These are phyloP conservation scores for Austroboletus niveus DNA, from an alignment of 1,284 basidiomycete species.

Conservation along the genomic window DNA sequence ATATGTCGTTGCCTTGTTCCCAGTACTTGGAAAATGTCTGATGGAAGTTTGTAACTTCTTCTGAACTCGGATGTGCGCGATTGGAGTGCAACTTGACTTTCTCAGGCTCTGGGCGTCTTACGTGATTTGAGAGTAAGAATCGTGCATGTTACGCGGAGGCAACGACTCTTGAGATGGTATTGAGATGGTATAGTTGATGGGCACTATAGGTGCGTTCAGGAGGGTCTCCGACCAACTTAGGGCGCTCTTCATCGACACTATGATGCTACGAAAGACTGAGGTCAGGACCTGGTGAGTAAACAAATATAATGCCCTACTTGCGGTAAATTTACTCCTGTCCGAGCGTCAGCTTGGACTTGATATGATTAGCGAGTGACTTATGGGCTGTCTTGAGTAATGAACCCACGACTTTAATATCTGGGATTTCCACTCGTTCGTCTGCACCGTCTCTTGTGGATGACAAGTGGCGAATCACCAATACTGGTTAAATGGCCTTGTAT, in stretches of 20 bases:
- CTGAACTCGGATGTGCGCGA: constrained; percentile 66
- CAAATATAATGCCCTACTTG: constrained; percentile 37
- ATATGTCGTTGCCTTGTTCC: constrained; percentile 35
- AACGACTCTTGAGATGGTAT: constrained; percentile 26
- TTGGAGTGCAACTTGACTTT: constrained; percentile 46
- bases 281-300: not conserved
- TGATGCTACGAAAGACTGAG: constrained; percentile 37
- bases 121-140: constrained; percentile 62
- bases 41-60: constrained; percentile 68
- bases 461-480: not conserved
- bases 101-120: constrained; percentile 53
- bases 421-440: constrained; percentile 41
- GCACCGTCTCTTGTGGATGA: constrained; percentile 4
- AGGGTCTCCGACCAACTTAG: constrained; percentile 58
- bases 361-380: constrained; percentile 37
- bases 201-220: constrained; percentile 32
- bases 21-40: constrained; percentile 60
- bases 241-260: constrained; percentile 48
- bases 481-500: no score
- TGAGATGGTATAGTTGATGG: constrained; percentile 14
- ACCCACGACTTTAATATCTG: constrained; percentile 60
- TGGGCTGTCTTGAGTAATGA: constrained; percentile 53
- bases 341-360: not conserved
- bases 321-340: constrained; percentile 50
- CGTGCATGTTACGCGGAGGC: constrained; percentile 57